Percentiles rank a stretch among this genome's conserved stretches.
phyloP scores from a whole-genome alignment of 2,329 filamentous ascomycete species.

The Pseudogymnoascus sp. region DNA sequence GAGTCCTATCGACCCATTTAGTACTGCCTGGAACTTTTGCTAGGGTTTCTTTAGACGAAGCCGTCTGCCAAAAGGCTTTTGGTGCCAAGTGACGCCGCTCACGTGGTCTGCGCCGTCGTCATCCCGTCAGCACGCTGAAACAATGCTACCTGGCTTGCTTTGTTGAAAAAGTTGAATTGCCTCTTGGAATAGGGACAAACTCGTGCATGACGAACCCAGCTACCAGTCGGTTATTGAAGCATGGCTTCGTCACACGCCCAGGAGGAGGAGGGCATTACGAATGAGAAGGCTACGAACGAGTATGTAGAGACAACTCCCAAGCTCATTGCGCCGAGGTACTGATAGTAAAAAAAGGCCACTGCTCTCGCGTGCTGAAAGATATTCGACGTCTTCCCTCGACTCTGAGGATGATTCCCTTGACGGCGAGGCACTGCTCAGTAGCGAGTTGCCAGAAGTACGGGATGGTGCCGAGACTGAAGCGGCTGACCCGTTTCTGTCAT shows the following conservation, averaged over 20 bases:
- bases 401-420: neutral
- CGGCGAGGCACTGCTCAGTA: neutral
- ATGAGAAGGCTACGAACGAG: conserved; percentile 5
- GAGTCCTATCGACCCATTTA: neutral
- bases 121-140: neutral
- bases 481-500: neutral
- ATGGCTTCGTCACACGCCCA: neutral
- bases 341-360: neutral
- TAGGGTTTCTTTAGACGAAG: neutral
- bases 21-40: neutral
- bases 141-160: neutral
- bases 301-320: neutral
- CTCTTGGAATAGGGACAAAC: neutral
- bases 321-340: neutral
- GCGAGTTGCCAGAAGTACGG: neutral
- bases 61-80: neutral
- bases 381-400: neutral
- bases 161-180: neutral
- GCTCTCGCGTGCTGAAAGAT: neutral
- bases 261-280: neutral
- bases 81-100: neutral
- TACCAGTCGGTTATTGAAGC: neutral
- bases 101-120: neutral
- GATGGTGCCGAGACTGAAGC: neutral
- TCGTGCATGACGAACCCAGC: neutral